Percentiles rank a stretch among this genome's conserved stretches.
Evolutionary conservation across 257 asterid genomes (phyloP).

Genomic region (Cordia subcordata): DNA sequence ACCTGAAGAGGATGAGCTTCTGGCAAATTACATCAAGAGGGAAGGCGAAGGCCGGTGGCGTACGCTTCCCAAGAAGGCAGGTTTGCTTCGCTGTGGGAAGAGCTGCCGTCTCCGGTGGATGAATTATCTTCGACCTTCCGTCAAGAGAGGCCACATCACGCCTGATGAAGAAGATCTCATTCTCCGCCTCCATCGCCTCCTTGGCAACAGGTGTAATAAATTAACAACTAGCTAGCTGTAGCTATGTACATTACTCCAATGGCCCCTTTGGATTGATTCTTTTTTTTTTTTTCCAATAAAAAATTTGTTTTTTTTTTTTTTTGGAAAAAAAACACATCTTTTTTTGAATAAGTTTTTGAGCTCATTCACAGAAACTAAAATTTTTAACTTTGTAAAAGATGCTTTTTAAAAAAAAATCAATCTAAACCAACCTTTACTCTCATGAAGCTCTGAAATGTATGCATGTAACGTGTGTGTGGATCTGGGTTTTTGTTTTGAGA

Average conservation of each 20-base stretch:
- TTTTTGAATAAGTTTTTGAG: too few relatives aligned
- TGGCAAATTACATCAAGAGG: slow-evolving; percentile 18
- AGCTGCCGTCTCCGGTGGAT: slow-evolving; percentile 56
- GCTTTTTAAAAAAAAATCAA: background rate
- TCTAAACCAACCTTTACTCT: too few relatives aligned
- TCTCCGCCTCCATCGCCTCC: slow-evolving; percentile 80
- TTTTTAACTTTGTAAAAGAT: too few relatives aligned
- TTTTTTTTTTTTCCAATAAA: too few relatives aligned
- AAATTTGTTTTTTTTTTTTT: background rate
- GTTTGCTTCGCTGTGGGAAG: slow-evolving; percentile 36
- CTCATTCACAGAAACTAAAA: too few relatives aligned
- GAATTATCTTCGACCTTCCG: slow-evolving; percentile 63
- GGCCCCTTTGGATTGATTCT: background rate
- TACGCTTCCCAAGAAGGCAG: slow-evolving; percentile 31
- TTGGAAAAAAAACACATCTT: too few relatives aligned
- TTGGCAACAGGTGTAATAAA: slow-evolving; percentile 77
- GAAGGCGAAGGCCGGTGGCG: slow-evolving; percentile 44
- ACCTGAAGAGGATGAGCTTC: slow-evolving; percentile 27
- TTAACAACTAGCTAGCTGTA: background rate
- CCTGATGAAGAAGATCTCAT: slow-evolving; percentile 78
- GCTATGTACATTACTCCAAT: background rate
- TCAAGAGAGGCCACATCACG: slow-evolving; percentile 56
- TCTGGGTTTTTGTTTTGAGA: too few relatives aligned
- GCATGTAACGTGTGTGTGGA: too few relatives aligned
- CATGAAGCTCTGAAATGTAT: too few relatives aligned